Base-by-base conservation (phyloP, 106 monocot genomes). In the Allium sativum region DNA sequence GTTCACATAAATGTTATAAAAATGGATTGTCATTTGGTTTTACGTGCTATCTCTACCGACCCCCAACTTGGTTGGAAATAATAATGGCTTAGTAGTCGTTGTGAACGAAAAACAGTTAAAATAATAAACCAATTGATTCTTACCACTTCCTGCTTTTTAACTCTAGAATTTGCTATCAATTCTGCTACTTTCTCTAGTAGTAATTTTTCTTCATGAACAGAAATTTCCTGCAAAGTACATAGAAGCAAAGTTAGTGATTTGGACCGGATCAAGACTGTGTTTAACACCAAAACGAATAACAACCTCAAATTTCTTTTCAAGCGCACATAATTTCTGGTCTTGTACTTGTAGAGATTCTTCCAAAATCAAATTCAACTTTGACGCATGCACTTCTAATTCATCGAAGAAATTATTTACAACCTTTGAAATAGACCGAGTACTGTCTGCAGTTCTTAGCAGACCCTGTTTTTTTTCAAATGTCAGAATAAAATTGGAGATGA, bases 291-390 rank as follows among this genome's bases (percentile, higher is more conserved):
- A 52, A 44, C 16, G 3, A 52, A 10, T 31, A 58, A 55, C 56
- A 45, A 91, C 96, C 87, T 98, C 90, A 73, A 98, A 91, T 44
- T 98, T 98, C 70, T 69, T 91, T 67, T 98, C 90, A 70, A 98
- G 91, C 21, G 87, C 91, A 68, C 59, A 65, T 6, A 98, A 79
- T 66, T 80, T 81, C 72, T 61, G 72, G 56, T 91, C 75, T 75
- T 91, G 96, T 5, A 74, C 76, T 47, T 59, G 45, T 75, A 82
- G 91, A 17, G 90, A 78, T 76, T 91, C 84, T 72, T 84, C 77
- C 79, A 98, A 67, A 69, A 90, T 98, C 70, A 55, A 73, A 66
- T 63, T 84, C 65, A 98, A 69, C n/a, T 76, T 91, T 6, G 76
- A 82, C 55, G 80, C 80, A 78, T 91, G 84, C 65, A 61, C 55